Conservation (phyloP, 495 filamentous ascomycete genomes). For the Lichenothelia convexa region DNA sequence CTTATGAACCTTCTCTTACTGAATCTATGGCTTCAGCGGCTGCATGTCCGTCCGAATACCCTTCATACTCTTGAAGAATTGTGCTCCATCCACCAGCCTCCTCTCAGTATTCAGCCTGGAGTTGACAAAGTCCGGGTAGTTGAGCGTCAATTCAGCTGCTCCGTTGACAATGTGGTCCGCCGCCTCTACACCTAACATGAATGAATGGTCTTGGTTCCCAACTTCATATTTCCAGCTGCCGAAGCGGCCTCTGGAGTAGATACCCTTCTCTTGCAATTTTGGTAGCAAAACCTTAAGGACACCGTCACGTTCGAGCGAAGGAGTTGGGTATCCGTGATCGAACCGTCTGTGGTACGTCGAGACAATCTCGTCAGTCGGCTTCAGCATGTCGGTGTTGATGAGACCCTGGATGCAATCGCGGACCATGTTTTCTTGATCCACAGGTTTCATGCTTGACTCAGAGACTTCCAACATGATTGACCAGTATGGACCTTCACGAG, state of each 20-base stretch:
- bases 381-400: slow-evolving; percentile 91
- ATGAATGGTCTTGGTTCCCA: slow-evolving; percentile 88
- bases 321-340: slow-evolving; percentile 97
- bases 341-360: slow-evolving; percentile 97
- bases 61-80: slow-evolving; percentile 38
- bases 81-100: slow-evolving; percentile 61
- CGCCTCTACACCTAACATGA: slow-evolving; percentile 97
- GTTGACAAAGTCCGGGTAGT: slow-evolving; percentile 99
- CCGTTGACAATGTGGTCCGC: slow-evolving; percentile 91
- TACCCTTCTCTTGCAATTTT: slow-evolving; percentile 74
- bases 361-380: slow-evolving; percentile 81
- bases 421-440: slow-evolving; percentile 66
- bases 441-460: slow-evolving; percentile 86
- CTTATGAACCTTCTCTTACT: too few relatives aligned
- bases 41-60: slow-evolving; percentile 10
- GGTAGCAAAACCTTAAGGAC: slow-evolving; percentile 85
- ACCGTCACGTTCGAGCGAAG: slow-evolving; percentile 83
- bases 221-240: slow-evolving; percentile 97
- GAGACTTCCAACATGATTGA: slow-evolving; percentile 99
- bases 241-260: slow-evolving; percentile 92
- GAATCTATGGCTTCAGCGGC: slow-evolving; percentile 9
- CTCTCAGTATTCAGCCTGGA: slow-evolving; percentile 72
- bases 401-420: slow-evolving; percentile 87
- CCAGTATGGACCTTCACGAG: slow-evolving; percentile 90
- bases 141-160: slow-evolving; percentile 85